phyloP scores from a whole-genome alignment of 2,329 filamentous ascomycete species.

The Epichloe sp. region DNA sequence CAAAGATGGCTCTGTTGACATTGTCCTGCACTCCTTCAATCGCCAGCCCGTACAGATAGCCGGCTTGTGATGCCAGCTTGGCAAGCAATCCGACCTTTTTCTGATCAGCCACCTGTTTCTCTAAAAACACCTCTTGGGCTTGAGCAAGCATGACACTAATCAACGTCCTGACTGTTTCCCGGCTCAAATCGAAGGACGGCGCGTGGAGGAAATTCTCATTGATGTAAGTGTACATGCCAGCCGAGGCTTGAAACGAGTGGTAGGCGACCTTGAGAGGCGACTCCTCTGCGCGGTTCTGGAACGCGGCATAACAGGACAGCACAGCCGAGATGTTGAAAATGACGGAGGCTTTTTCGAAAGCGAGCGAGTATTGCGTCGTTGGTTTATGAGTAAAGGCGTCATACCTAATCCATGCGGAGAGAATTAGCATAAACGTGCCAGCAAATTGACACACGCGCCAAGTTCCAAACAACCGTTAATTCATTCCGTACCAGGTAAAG shows the following conservation, averaged over 20 bases:
- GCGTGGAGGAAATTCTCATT: conserved; percentile 99
- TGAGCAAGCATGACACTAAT: conserved; percentile 91
- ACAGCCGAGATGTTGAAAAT: conserved; percentile 99
- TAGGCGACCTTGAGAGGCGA: conserved; percentile 90
- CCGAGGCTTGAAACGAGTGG: conserved; percentile 94
- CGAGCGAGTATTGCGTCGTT: conserved; percentile 92
- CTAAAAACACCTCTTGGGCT: conserved; percentile 91
- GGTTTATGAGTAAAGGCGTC: conserved; percentile 98
- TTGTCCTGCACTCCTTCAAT: conserved; percentile 87
- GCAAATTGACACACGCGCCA: background rate
- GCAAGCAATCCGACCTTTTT: conserved; percentile 89
- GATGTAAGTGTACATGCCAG: conserved; percentile 99
- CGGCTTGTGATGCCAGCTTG: conserved; percentile 84
- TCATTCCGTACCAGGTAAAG: conserved; percentile 71
- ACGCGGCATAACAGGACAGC: conserved; percentile 85
- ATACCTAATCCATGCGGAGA: conserved; percentile 47
- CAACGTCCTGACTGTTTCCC: conserved; percentile 89
- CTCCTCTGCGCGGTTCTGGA: conserved; percentile 86
- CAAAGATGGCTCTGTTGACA: conserved; percentile 79
- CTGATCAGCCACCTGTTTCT: conserved; percentile 84
- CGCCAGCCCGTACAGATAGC: conserved; percentile 76
- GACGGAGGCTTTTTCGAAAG: conserved; percentile 96
- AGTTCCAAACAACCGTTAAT: background rate
- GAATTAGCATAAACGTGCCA: background rate
- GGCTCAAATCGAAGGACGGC: conserved; percentile 86